Base-by-base conservation (phyloP, 208 protist genomes). In the Porcisia deanei region DNA sequence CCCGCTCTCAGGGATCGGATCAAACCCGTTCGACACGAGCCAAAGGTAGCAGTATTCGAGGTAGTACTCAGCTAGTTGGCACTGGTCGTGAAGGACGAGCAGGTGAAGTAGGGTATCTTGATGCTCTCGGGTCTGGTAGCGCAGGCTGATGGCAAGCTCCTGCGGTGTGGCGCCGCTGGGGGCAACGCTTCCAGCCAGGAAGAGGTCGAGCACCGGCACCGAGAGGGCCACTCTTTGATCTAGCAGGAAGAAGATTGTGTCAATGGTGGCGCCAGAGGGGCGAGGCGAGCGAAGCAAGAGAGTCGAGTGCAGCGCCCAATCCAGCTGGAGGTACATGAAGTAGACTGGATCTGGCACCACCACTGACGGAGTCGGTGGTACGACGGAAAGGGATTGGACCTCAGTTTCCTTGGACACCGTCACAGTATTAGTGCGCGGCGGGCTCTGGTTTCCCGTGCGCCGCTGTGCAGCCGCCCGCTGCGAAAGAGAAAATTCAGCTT, bases 271-370 rank as follows among this genome's bases (percentile, higher is more conserved):
- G n/a, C 76, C 55, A 34, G 91, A 94, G 1, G 91, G 91, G 30
- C 83, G 75, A 25, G 91, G 89, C 22, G 91, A 88, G 37, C 86
- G 89, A 69, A 96, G 79, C 16, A 91, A 65, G 12, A 87, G 73
- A 0, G 89, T 87, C 18, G 87, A 82, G 73, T 93, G 89, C 77
- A 96, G 80, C n/a, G 83, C 86, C 91, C 91, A 96, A 69, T 96
- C 91, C 30, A 81, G 82, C 68, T 85, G 84, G 43, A 91, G 73
- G 65, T 88, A 91, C 84, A 91, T 88, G 71, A 88, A 85, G 76
- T 82, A 91, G 34, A 61, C 57, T 18, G 79, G 84, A 34, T 63
- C 39, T 16, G 18, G 49, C 43, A 41, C 73, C 37, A 68, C 20
- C 55, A 34, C 68, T 5, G 49, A 6, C 68, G 49, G 41, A 39